Evolutionary conservation across 2,329 filamentous ascomycete species (phyloP).

Genomic region (Biscogniauxia marginata): DNA sequence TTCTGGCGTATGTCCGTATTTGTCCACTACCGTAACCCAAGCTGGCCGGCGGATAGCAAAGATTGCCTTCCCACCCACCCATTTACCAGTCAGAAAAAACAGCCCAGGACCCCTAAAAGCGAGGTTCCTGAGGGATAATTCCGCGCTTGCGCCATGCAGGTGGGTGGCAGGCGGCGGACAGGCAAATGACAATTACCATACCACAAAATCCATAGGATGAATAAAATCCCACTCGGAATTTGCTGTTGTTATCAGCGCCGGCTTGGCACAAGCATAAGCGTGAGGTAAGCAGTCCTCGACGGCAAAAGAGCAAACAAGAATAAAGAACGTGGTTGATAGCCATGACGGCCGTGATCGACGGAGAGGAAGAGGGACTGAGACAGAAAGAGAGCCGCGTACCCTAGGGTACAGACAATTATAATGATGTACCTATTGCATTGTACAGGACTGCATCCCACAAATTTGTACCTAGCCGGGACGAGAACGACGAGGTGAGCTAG

Average conservation of each 20-base stretch:
- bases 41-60: conserved; percentile 5
- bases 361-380: not conserved
- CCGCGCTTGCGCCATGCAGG: conserved; percentile 6
- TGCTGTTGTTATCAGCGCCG: not conserved
- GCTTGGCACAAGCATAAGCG: not conserved
- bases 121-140: conserved; percentile 9
- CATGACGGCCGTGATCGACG: not conserved
- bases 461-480: not conserved
- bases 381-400: not conserved
- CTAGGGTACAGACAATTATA: not conserved
- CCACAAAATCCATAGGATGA: conserved; percentile 2
- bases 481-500: not conserved
- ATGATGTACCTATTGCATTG: too few relatives aligned
- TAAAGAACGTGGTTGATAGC: not conserved
- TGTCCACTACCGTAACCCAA: conserved; percentile 1
- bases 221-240: conserved; percentile 4
- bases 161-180: conserved; percentile 9
- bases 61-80: not conserved
- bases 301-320: not conserved
- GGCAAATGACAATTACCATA: conserved; percentile 14
- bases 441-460: too few relatives aligned
- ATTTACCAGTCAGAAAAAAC: not conserved
- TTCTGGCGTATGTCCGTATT: conserved; percentile 14
- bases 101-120: not conserved
- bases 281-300: not conserved